Evolutionary conservation across 2,329 filamentous ascomycete genomes (phyloP).

Genomic region (Fusarium goolgardi): DNA sequence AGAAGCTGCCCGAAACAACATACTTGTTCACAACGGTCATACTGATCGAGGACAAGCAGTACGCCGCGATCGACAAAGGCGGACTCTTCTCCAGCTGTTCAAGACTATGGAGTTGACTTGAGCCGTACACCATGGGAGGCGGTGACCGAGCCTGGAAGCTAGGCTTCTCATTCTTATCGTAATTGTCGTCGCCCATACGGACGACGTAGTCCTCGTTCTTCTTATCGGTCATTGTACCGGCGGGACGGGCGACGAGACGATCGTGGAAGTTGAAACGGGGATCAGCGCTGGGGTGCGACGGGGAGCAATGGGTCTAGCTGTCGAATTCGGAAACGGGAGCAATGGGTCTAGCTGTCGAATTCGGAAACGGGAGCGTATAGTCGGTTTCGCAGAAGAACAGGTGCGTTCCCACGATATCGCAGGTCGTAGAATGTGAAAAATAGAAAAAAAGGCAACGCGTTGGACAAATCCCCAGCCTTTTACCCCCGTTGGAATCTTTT

Average conservation of each 20-base stretch:
- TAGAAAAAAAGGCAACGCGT: constrained; percentile 2
- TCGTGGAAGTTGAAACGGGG: constrained; percentile 16
- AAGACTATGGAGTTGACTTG: constrained; percentile 21
- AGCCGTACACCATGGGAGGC: constrained; percentile 34
- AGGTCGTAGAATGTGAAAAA: constrained; percentile 10
- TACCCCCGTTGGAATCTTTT: constrained; percentile 26
- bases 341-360: constrained; percentile 20
- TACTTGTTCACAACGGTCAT: constrained; percentile 99
- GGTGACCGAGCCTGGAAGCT: constrained; percentile 57
- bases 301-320: constrained; percentile 18
- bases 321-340: constrained; percentile 21
- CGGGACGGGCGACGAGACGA: constrained; percentile 46
- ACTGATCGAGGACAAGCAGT: constrained; percentile 95
- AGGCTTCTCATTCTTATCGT: constrained; percentile 63
- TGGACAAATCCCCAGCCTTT: constrained; percentile 7
- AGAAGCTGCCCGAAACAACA: constrained; percentile 87
- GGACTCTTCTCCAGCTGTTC: constrained; percentile 77
- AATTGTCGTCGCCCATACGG: constrained; percentile 72
- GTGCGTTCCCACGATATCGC: not conserved
- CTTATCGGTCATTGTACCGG: constrained; percentile 78
- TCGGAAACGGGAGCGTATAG: constrained; percentile 14
- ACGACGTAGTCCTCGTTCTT: constrained; percentile 86
- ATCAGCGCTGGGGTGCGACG: constrained; percentile 33
- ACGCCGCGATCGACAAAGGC: constrained; percentile 82
- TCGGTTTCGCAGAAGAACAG: constrained; percentile 6